Evolutionary conservation across 495 filamentous ascomycete genomes (phyloP).

Genomic region (Amniculicola lignicola): DNA sequence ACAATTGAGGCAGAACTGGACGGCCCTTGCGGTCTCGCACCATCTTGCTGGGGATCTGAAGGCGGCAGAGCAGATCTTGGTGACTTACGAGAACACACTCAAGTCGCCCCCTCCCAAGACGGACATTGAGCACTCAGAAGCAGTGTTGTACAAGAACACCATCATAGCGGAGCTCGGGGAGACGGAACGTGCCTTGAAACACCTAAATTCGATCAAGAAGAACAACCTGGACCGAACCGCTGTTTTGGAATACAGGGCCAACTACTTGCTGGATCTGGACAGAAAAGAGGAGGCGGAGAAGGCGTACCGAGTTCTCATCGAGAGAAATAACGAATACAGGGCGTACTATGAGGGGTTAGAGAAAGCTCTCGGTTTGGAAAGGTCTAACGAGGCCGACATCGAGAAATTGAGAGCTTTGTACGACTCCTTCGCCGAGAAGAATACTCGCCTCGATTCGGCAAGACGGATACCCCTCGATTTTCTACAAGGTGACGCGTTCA

Average conservation of each 20-base stretch:
- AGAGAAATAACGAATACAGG: constrained; percentile 82
- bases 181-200: constrained; percentile 73
- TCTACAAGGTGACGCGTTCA: constrained; percentile 81
- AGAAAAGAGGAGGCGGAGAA: constrained; percentile 76
- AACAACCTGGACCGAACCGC: constrained; percentile 77
- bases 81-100: constrained; percentile 87
- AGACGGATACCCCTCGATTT: constrained; percentile 87
- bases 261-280: constrained; percentile 76
- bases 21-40: constrained; percentile 85
- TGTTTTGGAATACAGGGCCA: constrained; percentile 83
- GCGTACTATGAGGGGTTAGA: constrained; percentile 80
- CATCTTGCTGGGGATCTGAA: constrained; percentile 80
- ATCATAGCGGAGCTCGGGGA: constrained; percentile 89
- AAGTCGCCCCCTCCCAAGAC: constrained; percentile 68
- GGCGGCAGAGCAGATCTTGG: constrained; percentile 86
- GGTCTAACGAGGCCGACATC: constrained; percentile 54
- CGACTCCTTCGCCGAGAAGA: constrained; percentile 74
- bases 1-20: constrained; percentile 86
- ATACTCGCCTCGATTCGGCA: constrained; percentile 79
- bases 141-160: constrained; percentile 89
- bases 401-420: constrained; percentile 66
- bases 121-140: constrained; percentile 95
- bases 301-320: constrained; percentile 75
- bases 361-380: constrained; percentile 60
- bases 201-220: constrained; percentile 74